Evolutionary conservation across 345 rosid genomes (phyloP), one percentile per base, ranked within the genome.

Genomic region (Aquilaria sinensis): DNA sequence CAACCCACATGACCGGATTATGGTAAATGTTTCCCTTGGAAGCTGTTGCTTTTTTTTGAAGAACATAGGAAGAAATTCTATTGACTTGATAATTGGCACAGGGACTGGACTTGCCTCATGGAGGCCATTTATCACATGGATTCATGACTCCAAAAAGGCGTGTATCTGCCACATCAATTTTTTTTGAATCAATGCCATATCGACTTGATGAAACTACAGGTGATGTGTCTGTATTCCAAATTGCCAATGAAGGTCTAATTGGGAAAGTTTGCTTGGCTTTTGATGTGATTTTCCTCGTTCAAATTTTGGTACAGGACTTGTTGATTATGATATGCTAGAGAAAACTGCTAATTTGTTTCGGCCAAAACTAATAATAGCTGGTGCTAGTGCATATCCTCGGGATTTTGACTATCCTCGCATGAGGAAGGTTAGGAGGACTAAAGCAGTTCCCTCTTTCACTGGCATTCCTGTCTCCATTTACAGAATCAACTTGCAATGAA

Each of bases 311-410:
- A 37, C 76, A 93, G 97, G 96, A 37, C 68, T 86, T 66, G 85
- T 93, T 66, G 90, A 93, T 72, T 93, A 93, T 49, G 89, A 83
- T 57, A 88, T 90, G 98, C 98, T 93, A 37, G 96, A 93, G 82
- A 85, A 85, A 70, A 93, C 96, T 15, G 96, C 96, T 51, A 72
- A 23, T 55, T 84, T 93, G 34, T 90, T 93, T 74, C 80, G 98
- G 52, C 97, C 98, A 60, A 93, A 88, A 74, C 94, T 90, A 62
- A 88, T 93, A 11, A 93, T 93, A 65, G 92, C 89, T 56, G 97
- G 98, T 74, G 98, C 98, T 58, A 90, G 95, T 86, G 98, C 98
- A 2, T 93, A 90, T 68, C 90, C 96, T 63, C 80, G 92, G 47
- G 96, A 93, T 80, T 93, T 93, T 72, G 97, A 90, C 72, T 93